Percentiles rank a stretch among this genome's conserved stretches.
Evolutionary conservation across 148 eudicot genomes (phyloP).

Genomic region (Limonium bicolor): DNA sequence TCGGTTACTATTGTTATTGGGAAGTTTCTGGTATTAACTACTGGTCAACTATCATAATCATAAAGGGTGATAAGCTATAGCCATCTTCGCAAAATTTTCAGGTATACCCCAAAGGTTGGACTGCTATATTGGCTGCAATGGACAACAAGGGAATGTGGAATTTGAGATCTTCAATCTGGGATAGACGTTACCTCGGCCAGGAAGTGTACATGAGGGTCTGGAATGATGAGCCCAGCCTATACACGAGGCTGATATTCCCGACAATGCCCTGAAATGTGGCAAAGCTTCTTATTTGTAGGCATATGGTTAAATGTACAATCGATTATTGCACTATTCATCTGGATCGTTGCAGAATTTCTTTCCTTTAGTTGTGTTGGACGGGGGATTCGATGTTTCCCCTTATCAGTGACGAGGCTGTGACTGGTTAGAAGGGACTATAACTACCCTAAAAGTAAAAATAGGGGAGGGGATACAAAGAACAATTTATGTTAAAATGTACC

Average conservation of each 20-base stretch:
- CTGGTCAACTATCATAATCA: not conserved
- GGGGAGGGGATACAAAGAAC: too few species aligned
- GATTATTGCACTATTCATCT: too few species aligned
- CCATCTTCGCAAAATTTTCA: slow-evolving; percentile 6
- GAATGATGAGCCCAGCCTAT: slow-evolving; percentile 8
- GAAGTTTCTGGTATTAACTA: not conserved
- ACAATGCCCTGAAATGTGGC: slow-evolving; percentile 6
- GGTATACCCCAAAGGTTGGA: slow-evolving; percentile 65
- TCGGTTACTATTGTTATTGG: not conserved
- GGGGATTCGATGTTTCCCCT: too few species aligned
- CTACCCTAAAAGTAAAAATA: too few species aligned
- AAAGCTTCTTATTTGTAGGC: too few species aligned
- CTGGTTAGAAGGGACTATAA: too few species aligned
- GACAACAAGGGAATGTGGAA: slow-evolving; percentile 86
- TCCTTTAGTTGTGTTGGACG: too few species aligned
- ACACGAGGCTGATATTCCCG: slow-evolving; percentile 11
- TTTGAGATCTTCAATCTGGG: slow-evolving; percentile 46
- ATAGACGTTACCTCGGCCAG: slow-evolving; percentile 13
- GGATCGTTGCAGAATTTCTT: too few species aligned
- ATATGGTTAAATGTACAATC: too few species aligned
- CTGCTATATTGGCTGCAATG: slow-evolving; percentile 38
- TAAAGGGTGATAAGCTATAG: not conserved
- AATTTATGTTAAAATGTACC: too few species aligned
- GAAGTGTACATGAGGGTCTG: slow-evolving; percentile 8
- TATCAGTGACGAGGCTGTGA: too few species aligned